A percentile compares a stretch with the other conserved stretches of the same genome.
Evolutionary conservation across 2,329 filamentous ascomycete genomes (phyloP).

Genomic region (Rhexocercosporidium sp.): DNA sequence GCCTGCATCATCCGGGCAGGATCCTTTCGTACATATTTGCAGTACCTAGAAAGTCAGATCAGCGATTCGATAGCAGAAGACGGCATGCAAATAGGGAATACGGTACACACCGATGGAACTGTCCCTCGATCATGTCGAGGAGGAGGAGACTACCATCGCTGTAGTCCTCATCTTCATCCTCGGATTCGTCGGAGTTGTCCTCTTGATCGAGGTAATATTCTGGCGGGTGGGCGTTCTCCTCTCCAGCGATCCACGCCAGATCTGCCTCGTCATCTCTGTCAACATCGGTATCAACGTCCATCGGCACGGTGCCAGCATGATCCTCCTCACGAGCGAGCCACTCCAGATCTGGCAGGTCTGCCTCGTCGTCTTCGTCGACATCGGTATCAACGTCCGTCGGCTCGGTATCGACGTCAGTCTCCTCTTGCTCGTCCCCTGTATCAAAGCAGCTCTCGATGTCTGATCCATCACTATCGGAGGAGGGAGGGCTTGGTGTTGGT

Average conservation of each 20-base stretch:
- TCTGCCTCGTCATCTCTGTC: conserved; percentile 23
- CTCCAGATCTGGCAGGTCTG: too few relatives aligned
- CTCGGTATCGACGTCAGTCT: too few relatives aligned
- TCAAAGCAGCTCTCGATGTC: conserved; percentile 35
- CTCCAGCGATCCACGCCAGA: conserved; percentile 26
- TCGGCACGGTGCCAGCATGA: conserved; percentile 35
- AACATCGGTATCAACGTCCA: conserved; percentile 38
- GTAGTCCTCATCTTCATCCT: conserved; percentile 32
- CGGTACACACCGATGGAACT: conserved; percentile 26
- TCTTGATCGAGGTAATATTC: conserved; percentile 31
- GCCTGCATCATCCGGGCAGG: conserved; percentile 16
- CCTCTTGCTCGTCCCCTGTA: conserved; percentile 26
- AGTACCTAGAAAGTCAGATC: conserved; percentile 28
- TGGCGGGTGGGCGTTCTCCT: conserved; percentile 28
- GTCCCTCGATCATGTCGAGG: conserved; percentile 28
- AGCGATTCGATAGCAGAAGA: conserved; percentile 23
- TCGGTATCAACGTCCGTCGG: too few relatives aligned
- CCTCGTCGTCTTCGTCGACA: too few relatives aligned
- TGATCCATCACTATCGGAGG: conserved; percentile 29
- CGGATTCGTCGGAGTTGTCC: conserved; percentile 26
- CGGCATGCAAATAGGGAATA: conserved; percentile 20
- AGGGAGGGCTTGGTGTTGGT: conserved; percentile 27
- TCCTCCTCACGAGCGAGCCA: too few relatives aligned
- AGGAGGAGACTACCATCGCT: conserved; percentile 27
- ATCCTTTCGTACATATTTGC: conserved; percentile 28